phyloP scores from a whole-genome alignment of 768 basidiomycete genomes.

The Calocybe gangraenosa region DNA sequence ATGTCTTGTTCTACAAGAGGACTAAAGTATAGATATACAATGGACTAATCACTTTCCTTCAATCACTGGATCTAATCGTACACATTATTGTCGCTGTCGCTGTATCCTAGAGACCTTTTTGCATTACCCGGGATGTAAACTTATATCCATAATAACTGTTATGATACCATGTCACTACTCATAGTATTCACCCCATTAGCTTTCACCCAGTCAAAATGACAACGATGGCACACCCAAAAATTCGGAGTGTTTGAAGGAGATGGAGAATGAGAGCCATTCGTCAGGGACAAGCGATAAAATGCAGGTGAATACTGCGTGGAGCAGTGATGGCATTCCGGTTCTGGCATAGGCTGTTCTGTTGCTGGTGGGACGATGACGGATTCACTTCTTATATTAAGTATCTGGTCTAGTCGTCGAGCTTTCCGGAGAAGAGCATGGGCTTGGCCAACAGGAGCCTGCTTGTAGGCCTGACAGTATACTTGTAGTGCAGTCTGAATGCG shows the following conservation, averaged over 20 bases:
- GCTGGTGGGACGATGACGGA: slow-evolving; percentile 19
- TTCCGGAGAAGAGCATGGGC: slow-evolving; percentile 87
- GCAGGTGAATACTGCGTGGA: slow-evolving; percentile 69
- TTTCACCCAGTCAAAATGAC: slow-evolving; percentile 36
- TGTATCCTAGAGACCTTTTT: slow-evolving; percentile 19
- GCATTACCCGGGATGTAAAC: slow-evolving; percentile 29
- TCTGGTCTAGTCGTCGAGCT: slow-evolving; percentile 75
- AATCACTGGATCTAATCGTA: slow-evolving; percentile 13
- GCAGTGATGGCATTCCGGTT: slow-evolving; percentile 58
- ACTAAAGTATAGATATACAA: slow-evolving; percentile 38
- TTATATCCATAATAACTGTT: slow-evolving; percentile 25
- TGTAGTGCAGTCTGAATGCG: slow-evolving; percentile 76
- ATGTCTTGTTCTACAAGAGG: slow-evolving; percentile 80
- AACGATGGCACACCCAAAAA: slow-evolving; percentile 42
- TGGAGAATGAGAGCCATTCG: slow-evolving; percentile 4
- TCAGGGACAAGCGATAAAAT: slow-evolving; percentile 47
- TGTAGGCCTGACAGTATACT: slow-evolving; percentile 81
- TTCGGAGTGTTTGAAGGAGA: slow-evolving; percentile 3
- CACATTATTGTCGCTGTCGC: slow-evolving; percentile 17
- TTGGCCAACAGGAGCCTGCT: slow-evolving; percentile 66
- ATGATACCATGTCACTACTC: slow-evolving; percentile 33
- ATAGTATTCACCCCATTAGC: slow-evolving; percentile 20
- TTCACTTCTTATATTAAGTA: slow-evolving; percentile 51
- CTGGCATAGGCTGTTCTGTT: slow-evolving; percentile 19
- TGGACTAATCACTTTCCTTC: slow-evolving; percentile 19